Percentiles rank a stretch among this genome's conserved stretches.
Evolutionary conservation across 495 filamentous ascomycete genomes (phyloP).

Genomic region (Tuber magnatum): DNA sequence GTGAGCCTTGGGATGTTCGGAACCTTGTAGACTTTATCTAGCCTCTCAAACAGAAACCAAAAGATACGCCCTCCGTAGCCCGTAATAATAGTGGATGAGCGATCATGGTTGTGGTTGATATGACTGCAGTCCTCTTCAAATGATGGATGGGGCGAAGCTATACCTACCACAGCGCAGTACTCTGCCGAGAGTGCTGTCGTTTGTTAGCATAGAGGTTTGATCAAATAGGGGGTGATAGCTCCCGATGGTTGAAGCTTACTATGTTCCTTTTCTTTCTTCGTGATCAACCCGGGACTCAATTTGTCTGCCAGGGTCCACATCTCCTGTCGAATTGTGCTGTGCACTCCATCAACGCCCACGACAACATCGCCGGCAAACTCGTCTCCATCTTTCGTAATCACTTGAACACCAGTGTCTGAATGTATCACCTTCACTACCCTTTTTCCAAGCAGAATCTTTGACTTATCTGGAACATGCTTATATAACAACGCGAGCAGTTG

Average conservation of each 20-base stretch:
- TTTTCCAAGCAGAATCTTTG: slow-evolving; percentile 42
- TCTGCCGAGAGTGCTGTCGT: slow-evolving; percentile 29
- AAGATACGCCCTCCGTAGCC: slow-evolving; percentile 19
- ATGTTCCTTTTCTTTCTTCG: slow-evolving; percentile 20
- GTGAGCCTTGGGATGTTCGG: slow-evolving; percentile 43
- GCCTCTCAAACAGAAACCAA: slow-evolving; percentile 43
- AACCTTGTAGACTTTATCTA: slow-evolving; percentile 43
- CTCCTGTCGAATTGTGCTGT: slow-evolving; percentile 26
- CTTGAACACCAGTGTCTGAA: slow-evolving; percentile 16
- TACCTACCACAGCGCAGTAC: slow-evolving; percentile 32
- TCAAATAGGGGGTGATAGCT: background rate
- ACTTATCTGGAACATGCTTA: slow-evolving; percentile 40
- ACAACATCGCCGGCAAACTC: slow-evolving; percentile 47
- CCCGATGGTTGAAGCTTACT: slow-evolving; percentile 6
- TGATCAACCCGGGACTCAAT: slow-evolving; percentile 21
- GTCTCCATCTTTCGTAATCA: slow-evolving; percentile 43
- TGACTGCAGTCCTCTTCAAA: slow-evolving; percentile 10
- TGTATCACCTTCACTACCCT: slow-evolving; percentile 35
- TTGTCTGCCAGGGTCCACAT: slow-evolving; percentile 27
- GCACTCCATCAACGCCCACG: slow-evolving; percentile 50
- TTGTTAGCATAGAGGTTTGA: background rate
- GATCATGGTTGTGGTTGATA: slow-evolving; percentile 11
- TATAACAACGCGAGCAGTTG: slow-evolving; percentile 43
- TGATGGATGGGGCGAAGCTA: slow-evolving; percentile 24
- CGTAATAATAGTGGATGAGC: slow-evolving; percentile 12